Evolutionary conservation across 495 filamentous ascomycete species (phyloP).

Genomic region (Hypoxylon rickii): DNA sequence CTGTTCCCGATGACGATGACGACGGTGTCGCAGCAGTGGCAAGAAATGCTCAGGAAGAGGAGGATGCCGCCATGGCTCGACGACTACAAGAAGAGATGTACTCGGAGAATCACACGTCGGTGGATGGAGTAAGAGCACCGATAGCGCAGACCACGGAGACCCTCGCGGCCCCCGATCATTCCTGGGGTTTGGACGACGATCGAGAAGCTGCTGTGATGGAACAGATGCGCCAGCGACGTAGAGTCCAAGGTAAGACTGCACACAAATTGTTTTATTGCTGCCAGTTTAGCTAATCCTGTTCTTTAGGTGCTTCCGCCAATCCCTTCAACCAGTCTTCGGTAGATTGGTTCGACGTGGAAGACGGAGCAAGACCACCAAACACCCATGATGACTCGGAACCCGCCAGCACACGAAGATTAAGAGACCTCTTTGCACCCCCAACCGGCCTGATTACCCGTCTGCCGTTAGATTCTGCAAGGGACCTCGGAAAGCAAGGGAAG

Average conservation of each 20-base stretch:
- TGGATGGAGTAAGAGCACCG: constrained; percentile 81
- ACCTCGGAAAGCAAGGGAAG: constrained; percentile 79
- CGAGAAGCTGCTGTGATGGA: constrained; percentile 66
- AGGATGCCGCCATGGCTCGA: constrained; percentile 92
- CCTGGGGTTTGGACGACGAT: constrained; percentile 56
- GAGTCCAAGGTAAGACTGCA: constrained; percentile 44
- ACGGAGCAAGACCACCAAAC: constrained; percentile 9
- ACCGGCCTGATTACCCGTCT: constrained; percentile 80
- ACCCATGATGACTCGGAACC: constrained; percentile 4
- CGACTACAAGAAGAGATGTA: constrained; percentile 93
- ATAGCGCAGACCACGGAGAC: constrained; percentile 92
- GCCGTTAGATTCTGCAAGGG: constrained; percentile 77
- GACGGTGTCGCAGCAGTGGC: constrained; percentile 46
- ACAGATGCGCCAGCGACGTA: constrained; percentile 64
- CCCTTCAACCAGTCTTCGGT: constrained; percentile 79
- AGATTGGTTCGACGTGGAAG: constrained; percentile 70
- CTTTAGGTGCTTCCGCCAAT: constrained; percentile 43
- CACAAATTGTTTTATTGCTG: neutral
- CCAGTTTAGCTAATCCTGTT: constrained; percentile 6
- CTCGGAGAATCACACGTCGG: constrained; percentile 49
- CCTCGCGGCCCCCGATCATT: constrained; percentile 67
- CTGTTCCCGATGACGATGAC: constrained; percentile 37
- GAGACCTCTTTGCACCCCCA: constrained; percentile 89
- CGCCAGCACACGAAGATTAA: constrained; percentile 58
- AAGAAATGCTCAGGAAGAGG: constrained; percentile 63